Evolutionary conservation across 768 basidiomycete species (phyloP).

Genomic region (Rossbeevera mucosa): DNA sequence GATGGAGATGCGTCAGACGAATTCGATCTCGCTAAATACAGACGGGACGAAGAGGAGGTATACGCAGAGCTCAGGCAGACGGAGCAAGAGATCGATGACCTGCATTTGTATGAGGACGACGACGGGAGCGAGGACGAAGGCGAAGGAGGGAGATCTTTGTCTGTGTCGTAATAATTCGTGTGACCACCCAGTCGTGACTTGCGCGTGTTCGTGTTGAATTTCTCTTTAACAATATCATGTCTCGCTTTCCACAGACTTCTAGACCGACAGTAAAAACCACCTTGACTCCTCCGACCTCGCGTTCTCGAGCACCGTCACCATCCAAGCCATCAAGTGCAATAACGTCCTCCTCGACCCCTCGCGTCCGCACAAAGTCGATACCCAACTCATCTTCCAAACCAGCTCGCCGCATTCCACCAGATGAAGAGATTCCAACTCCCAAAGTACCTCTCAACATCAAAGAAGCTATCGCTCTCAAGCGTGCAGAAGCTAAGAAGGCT

Average conservation of each 20-base stretch:
- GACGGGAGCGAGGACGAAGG: constrained; percentile 7
- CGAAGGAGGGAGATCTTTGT: neutral
- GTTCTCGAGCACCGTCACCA: constrained; percentile 29
- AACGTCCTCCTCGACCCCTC: constrained; percentile 26
- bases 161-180: constrained; percentile 20
- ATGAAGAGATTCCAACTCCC: constrained; percentile 26
- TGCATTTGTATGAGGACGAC: constrained; percentile 23
- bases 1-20: constrained; percentile 42
- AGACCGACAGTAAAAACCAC: constrained; percentile 29
- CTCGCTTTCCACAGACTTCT: constrained; percentile 38
- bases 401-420: constrained; percentile 20
- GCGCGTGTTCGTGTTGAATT: constrained; percentile 5
- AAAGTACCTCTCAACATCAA: constrained; percentile 49
- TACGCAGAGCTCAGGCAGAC: constrained; percentile 24
- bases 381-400: constrained; percentile 34
- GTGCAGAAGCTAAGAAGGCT: constrained; percentile 73
- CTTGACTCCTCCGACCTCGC: constrained; percentile 27
- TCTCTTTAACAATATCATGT: constrained; percentile 30
- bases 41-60: constrained; percentile 35
- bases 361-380: constrained; percentile 35
- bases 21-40: constrained; percentile 60
- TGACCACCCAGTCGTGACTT: constrained; percentile 4
- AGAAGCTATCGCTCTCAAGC: constrained; percentile 73
- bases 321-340: constrained; percentile 27
- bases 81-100: constrained; percentile 12